Conservation (phyloP, 2,329 filamentous ascomycete genomes). For the Fusarium fujikuroi region DNA sequence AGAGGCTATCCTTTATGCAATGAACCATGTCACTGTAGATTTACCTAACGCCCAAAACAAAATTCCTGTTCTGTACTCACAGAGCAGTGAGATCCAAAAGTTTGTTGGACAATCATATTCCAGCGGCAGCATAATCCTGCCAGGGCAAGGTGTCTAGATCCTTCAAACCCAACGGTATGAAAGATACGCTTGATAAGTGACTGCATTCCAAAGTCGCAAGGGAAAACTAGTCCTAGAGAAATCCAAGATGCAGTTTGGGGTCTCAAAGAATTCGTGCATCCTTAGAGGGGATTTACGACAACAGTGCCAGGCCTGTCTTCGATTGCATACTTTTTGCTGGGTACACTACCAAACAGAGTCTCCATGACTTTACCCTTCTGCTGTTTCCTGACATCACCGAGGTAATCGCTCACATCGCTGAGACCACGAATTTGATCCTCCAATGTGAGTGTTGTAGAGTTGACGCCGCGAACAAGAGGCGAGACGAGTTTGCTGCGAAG, state of each 20-base stretch:
- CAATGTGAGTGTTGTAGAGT: constrained; percentile 76
- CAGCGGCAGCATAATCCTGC: not conserved
- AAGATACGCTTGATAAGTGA: not conserved
- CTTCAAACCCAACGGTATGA: not conserved
- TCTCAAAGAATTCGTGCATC: not conserved
- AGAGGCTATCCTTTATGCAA: not conserved
- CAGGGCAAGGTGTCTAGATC: not conserved
- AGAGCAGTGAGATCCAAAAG: not conserved
- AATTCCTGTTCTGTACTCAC: constrained; percentile 10
- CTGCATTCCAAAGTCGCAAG: not conserved
- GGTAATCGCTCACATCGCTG: constrained; percentile 80
- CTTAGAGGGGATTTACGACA: constrained; percentile 29
- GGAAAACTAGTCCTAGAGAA: not conserved
- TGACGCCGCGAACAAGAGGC: constrained; percentile 79
- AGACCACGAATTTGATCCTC: constrained; percentile 88
- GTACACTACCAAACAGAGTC: constrained; percentile 72
- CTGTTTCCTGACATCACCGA: constrained; percentile 77
- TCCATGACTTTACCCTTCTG: constrained; percentile 89
- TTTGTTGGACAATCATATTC: not conserved
- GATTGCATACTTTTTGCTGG: constrained; percentile 48
- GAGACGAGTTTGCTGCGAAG: constrained; percentile 84
- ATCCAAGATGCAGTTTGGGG: not conserved
- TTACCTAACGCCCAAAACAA: constrained; percentile 9
- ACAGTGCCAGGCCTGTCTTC: constrained; percentile 42
- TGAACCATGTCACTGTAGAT: not conserved